Evolutionary conservation across 768 basidiomycete genomes (phyloP).

Genomic region (Pleurotus djamor): DNA sequence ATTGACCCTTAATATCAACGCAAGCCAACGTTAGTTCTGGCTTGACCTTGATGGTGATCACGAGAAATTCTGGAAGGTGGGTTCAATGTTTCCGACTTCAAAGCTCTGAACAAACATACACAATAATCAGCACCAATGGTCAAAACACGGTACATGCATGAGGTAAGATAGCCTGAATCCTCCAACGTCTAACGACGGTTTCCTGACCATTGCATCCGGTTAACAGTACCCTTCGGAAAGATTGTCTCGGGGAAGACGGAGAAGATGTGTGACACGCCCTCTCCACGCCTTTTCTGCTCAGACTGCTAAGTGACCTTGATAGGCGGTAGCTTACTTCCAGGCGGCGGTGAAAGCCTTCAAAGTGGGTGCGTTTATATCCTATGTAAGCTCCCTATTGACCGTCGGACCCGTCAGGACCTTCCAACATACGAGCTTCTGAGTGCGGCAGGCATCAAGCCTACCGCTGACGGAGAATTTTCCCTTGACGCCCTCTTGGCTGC

Average conservation of each 20-base stretch:
- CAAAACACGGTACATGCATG: slow-evolving; percentile 62
- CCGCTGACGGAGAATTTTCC: slow-evolving; percentile 52
- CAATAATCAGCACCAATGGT: slow-evolving; percentile 62
- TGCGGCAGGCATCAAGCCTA: slow-evolving; percentile 72
- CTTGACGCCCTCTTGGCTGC: slow-evolving; percentile 53
- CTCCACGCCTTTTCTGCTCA: not conserved
- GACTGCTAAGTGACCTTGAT: not conserved
- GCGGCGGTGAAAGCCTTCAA: slow-evolving; percentile 46
- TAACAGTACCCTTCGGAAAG: slow-evolving; percentile 36
- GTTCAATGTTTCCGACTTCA: not conserved
- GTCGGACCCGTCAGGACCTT: slow-evolving; percentile 41
- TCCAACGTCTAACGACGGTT: not conserved
- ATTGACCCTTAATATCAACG: not conserved
- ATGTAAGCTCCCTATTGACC: not conserved
- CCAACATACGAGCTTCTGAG: slow-evolving; percentile 76
- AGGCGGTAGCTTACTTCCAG: slow-evolving; percentile 71
- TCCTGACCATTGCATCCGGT: slow-evolving; percentile 34
- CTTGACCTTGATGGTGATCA: slow-evolving; percentile 56
- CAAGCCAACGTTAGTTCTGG: slow-evolving; percentile 44
- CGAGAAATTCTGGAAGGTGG: slow-evolving; percentile 71
- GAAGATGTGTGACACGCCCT: slow-evolving; percentile 43
- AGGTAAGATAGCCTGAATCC: slow-evolving; percentile 23
- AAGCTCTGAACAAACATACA: not conserved
- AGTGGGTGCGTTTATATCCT: slow-evolving; percentile 16
- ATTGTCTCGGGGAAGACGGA: slow-evolving; percentile 58